Evolutionary conservation across 2,329 filamentous ascomycete species (phyloP).

Genomic region (Apiospora arundinis): DNA sequence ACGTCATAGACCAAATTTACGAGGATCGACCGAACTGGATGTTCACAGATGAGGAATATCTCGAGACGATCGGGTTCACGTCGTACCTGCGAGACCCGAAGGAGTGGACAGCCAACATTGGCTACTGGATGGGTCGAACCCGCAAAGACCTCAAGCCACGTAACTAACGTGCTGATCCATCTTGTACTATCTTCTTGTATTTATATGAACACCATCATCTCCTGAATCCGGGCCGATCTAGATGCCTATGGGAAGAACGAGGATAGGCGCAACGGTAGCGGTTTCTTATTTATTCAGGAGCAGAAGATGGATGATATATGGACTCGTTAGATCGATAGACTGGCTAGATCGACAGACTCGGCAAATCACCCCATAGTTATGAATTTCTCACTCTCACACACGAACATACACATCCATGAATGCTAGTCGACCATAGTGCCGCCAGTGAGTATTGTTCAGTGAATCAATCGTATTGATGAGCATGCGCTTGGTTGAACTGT

Average conservation of each 20-base stretch:
- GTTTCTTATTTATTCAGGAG: background rate
- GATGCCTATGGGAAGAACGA: background rate
- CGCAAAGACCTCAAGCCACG: background rate
- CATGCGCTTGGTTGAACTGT: too few species aligned
- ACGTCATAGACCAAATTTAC: background rate
- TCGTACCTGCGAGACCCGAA: background rate
- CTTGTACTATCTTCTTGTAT: background rate
- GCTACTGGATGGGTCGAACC: background rate
- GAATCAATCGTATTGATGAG: too few species aligned
- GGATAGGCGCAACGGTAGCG: background rate
- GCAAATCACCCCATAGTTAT: too few species aligned
- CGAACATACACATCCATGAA: background rate
- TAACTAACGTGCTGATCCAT: background rate
- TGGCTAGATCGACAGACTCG: too few species aligned
- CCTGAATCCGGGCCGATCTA: background rate
- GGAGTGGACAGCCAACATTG: background rate
- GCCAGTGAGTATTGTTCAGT: too few species aligned
- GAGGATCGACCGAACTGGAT: background rate
- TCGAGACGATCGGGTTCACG: background rate
- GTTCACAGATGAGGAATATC: background rate
- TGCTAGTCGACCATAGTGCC: too few species aligned
- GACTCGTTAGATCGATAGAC: background rate
- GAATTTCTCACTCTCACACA: too few species aligned
- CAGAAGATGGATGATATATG: background rate
- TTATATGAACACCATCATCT: background rate